Evolutionary conservation across 2,329 filamentous ascomycete genomes (phyloP).

Genomic region (Endoconidiophora polonica): DNA sequence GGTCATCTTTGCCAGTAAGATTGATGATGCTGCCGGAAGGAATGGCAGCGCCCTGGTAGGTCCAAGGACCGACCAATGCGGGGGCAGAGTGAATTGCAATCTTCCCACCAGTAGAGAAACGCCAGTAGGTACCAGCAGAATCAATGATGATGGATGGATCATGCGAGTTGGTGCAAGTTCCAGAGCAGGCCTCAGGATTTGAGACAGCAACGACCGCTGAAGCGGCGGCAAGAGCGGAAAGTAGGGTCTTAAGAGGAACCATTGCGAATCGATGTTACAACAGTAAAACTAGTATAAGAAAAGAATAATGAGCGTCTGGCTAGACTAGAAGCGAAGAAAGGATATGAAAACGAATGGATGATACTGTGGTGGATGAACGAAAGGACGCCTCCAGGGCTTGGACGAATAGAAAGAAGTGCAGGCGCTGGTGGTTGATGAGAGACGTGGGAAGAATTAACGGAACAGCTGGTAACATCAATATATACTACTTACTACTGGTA

Average conservation of each 20-base stretch:
- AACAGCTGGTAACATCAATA: too few relatives aligned
- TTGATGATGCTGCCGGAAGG: constrained; percentile 24
- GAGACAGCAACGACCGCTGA: constrained; percentile 15
- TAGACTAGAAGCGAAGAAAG: too few relatives aligned
- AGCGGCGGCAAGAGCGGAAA: constrained; percentile 9
- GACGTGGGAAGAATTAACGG: too few relatives aligned
- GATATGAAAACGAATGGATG: background rate
- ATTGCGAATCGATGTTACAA: background rate
- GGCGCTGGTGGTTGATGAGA: too few relatives aligned
- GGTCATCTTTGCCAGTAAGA: constrained; percentile 24
- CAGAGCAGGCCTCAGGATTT: constrained; percentile 23
- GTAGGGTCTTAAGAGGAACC: constrained; percentile 10
- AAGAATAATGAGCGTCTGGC: background rate
- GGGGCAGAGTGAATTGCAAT: constrained; percentile 25
- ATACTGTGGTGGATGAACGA: background rate
- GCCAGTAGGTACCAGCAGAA: constrained; percentile 26
- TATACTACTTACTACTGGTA: too few relatives aligned
- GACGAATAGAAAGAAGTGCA: too few relatives aligned
- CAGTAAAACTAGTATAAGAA: background rate
- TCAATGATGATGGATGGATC: constrained; percentile 25
- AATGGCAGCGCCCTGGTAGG: constrained; percentile 24
- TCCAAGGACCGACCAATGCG: constrained; percentile 27
- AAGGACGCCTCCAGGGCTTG: background rate
- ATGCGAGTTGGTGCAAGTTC: constrained; percentile 22
- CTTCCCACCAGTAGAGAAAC: constrained; percentile 25